Conservation (phyloP, 2,329 filamentous ascomycete genomes). For the Paracamarosporium sp. region DNA sequence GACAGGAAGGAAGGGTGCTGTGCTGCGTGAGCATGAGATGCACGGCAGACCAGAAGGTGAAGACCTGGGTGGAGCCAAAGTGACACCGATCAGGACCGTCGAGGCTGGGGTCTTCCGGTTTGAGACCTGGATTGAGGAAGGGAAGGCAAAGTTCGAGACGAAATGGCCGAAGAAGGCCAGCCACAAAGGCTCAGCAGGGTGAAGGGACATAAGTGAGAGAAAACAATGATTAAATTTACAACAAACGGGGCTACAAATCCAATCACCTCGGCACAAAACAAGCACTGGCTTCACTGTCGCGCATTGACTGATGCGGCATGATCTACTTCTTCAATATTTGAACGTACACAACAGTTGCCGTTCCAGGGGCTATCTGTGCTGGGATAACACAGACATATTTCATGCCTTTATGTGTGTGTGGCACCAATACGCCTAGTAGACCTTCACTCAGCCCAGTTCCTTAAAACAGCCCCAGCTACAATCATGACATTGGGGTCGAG, state of each 20-base stretch:
- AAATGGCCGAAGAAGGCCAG: background rate
- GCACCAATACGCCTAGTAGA: too few relatives aligned
- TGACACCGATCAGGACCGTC: conserved; percentile 67
- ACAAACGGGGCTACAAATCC: too few relatives aligned
- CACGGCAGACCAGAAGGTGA: conserved; percentile 25
- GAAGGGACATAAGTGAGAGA: background rate
- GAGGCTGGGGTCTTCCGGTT: conserved; percentile 70
- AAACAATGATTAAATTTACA: too few relatives aligned
- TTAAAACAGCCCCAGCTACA: background rate
- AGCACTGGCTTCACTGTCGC: too few relatives aligned
- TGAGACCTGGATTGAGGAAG: conserved; percentile 68
- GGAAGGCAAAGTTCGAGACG: conserved; percentile 8
- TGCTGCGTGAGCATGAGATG: conserved; percentile 22
- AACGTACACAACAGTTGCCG: too few relatives aligned
- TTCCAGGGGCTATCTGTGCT: too few relatives aligned
- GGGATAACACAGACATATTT: too few relatives aligned
- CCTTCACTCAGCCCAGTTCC: too few relatives aligned
- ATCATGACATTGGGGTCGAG: background rate
- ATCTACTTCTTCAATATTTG: too few relatives aligned
- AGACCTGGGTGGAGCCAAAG: conserved; percentile 60
- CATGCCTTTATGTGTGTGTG: too few relatives aligned
- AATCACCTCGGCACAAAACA: too few relatives aligned
- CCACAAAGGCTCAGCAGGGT: background rate
- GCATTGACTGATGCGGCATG: too few relatives aligned
- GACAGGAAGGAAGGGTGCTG: conserved; percentile 31